A percentile compares a stretch with the other conserved stretches of the same genome.
Conservation (phyloP, 331 rosid species). For the Phaseolus coccineus region DNA sequence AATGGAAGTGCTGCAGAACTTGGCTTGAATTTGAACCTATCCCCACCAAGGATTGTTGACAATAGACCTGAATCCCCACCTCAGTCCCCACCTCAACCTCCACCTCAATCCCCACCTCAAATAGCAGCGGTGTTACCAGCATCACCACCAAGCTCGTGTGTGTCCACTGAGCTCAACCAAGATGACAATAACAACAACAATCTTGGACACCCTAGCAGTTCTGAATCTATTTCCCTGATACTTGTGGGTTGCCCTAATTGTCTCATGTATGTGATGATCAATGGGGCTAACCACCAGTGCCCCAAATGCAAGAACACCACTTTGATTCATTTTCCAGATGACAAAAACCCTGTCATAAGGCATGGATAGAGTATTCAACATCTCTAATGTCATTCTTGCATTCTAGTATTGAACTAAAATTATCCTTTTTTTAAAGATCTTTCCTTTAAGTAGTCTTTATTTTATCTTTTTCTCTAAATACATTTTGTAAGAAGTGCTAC, state of each 20-base stretch:
- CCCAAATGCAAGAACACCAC: slow-evolving; percentile 94
- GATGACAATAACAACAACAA: slow-evolving; percentile 41
- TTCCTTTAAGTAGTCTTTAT: neutral
- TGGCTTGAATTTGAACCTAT: slow-evolving; percentile 81
- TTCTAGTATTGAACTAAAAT: slow-evolving; percentile 36
- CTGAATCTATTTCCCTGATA: slow-evolving; percentile 79
- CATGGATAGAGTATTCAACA: slow-evolving; percentile 47
- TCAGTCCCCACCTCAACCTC: no score
- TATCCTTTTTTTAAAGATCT: slow-evolving; percentile 14
- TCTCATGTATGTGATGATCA: slow-evolving; percentile 91
- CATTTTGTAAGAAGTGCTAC: slow-evolving; percentile 50
- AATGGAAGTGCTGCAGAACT: slow-evolving; percentile 80
- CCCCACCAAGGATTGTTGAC: slow-evolving; percentile 71
- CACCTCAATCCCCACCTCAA: slow-evolving; percentile 60
- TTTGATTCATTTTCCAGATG: slow-evolving; percentile 76
- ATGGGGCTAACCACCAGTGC: slow-evolving; percentile 79
- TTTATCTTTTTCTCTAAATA: neutral
- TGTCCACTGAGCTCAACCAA: slow-evolving; percentile 76
- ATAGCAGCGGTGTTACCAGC: slow-evolving; percentile 67
- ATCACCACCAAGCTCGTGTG: slow-evolving; percentile 88
- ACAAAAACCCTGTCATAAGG: slow-evolving; percentile 43
- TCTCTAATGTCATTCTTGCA: slow-evolving; percentile 16
- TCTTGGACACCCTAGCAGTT: slow-evolving; percentile 58
- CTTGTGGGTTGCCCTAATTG: slow-evolving; percentile 90
- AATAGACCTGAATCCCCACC: slow-evolving; percentile 57